Base-by-base conservation (phyloP, 148 eudicot genomes). In the Vaccinium corymbosum region DNA sequence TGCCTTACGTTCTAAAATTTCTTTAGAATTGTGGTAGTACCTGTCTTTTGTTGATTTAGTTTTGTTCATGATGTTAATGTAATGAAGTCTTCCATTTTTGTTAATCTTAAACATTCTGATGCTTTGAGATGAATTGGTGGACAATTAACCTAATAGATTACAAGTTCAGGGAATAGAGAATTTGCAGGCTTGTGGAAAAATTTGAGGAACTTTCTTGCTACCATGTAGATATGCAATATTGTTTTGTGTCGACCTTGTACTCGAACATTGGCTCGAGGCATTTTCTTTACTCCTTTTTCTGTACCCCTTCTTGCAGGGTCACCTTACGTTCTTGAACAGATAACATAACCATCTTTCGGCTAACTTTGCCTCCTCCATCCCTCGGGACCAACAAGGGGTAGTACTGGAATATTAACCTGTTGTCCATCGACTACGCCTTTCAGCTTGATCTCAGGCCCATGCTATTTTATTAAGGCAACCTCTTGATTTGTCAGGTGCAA, bases 201-300 rank as follows among this genome's bases (percentile, higher is more conserved):
- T 32, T 32, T 32, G 66, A 66, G 17, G 76, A 56, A 35, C 78
- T 83, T 83, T 61, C 52, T 50, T 74, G 50, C 16, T 50, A 76
- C 25, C 77, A 22, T 83, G 78, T 55, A 90, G 94, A 50, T 92
- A 92, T 86, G 91, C 91, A 22, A 50, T 92, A 92, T 85, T 32
- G 35, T 1, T 32, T 32, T 32, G 35, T 32, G 35, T 32, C 35
- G 35, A 32, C 35, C 35, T 32, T 32, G 38, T 35, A 35, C 38
- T 35, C 38, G 38, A 35, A 90, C 91, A 22, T 81, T 89, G 90
- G 80, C 85, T 92, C 51, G 87, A 35, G 38, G 38, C 3, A 35
- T 35, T 35, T 35, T 35, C 38, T 35, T 3, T 35, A 35, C 38
- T 3, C 38, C 38, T 35, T 35, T n/a, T n/a, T n/a, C n/a, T n/a